Conservation (phyloP, 768 basidiomycete genomes). For the Suillus tomentosus region DNA sequence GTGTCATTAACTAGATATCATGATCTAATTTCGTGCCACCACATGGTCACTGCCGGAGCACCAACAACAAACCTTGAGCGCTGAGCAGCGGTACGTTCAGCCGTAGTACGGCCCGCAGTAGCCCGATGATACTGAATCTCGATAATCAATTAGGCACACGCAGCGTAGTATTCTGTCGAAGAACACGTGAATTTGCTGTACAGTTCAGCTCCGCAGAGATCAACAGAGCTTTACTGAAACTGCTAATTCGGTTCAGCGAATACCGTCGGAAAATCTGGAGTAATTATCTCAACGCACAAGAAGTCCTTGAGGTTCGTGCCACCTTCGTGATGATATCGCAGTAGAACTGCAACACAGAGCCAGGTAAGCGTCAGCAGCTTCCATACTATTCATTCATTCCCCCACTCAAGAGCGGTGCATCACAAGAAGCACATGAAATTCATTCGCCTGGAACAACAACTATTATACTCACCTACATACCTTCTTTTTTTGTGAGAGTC, state of each 20-base stretch:
- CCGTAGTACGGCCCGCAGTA: neutral
- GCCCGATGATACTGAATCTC: neutral
- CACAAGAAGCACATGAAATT: slow-evolving; percentile 30
- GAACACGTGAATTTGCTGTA: neutral
- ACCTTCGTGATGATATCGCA: neutral
- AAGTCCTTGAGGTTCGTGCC: neutral
- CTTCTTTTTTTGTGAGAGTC: slow-evolving; percentile 21
- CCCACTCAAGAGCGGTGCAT: slow-evolving; percentile 17
- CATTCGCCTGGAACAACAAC: slow-evolving; percentile 34
- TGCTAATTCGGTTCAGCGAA: neutral
- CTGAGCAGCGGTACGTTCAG: neutral
- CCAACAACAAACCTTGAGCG: neutral
- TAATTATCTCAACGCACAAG: neutral
- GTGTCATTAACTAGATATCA: neutral
- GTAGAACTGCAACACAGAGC: neutral
- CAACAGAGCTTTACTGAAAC: neutral
- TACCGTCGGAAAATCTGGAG: neutral
- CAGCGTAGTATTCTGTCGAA: neutral
- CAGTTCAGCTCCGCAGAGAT: neutral
- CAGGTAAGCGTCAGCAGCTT: neutral
- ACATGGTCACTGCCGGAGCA: neutral
- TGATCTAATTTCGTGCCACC: neutral
- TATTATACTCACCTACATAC: slow-evolving; percentile 27
- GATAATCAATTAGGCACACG: neutral
- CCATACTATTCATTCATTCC: neutral